Conservation (phyloP, 164 flowering plant species). For the Umbilicus rupestris region DNA sequence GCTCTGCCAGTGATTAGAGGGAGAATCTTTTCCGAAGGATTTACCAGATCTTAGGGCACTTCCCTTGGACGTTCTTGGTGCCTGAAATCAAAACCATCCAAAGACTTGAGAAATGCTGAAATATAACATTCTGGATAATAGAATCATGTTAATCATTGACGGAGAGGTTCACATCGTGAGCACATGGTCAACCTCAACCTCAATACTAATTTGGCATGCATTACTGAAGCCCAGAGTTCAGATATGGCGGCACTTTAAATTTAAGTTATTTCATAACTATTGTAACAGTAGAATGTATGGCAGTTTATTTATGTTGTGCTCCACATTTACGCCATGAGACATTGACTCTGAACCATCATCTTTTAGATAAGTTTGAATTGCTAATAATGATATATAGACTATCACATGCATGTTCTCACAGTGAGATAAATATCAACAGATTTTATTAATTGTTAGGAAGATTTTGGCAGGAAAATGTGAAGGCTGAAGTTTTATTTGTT, state of each 20-base stretch:
- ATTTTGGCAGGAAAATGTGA: neutral
- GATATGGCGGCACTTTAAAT: neutral
- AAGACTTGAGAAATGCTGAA: no score
- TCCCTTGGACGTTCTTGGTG: conserved; percentile 83
- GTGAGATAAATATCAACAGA: neutral
- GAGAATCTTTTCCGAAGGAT: conserved; percentile 67
- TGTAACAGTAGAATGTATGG: neutral
- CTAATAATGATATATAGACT: neutral
- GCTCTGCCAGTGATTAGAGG: conserved; percentile 73
- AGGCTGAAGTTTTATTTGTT: no score
- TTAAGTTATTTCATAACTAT: neutral
- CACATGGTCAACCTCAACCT: neutral
- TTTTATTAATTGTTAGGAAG: neutral
- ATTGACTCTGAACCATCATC: neutral
- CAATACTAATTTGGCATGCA: neutral
- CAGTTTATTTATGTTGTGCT: neutral
- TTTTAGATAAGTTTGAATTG: no score
- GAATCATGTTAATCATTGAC: no score
- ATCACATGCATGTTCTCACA: neutral
- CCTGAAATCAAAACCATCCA: conserved; percentile 30
- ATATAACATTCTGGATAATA: no score
- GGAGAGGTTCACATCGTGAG: neutral
- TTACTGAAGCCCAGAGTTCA: no score
- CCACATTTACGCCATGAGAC: neutral
- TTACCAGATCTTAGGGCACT: conserved; percentile 62